Base-by-base conservation (phyloP, 2,329 filamentous ascomycete species). In the Sordariomycetes sp. region DNA sequence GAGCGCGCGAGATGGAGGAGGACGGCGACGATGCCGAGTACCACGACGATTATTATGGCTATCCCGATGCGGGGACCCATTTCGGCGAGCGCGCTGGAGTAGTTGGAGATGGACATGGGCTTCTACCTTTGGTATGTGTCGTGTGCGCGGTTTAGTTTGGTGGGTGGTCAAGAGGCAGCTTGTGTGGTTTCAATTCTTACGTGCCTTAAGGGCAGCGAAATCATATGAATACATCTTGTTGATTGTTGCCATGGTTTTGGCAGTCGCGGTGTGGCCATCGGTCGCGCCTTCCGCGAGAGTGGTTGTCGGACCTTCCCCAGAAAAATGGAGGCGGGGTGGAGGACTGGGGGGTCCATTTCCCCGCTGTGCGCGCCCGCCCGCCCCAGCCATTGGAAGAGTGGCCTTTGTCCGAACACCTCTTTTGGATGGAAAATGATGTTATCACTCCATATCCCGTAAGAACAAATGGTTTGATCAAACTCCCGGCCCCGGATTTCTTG, bases 1-100 rank as follows among this genome's bases (percentile, higher is more conserved):
- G 58, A 60, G 34, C 66, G 67, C 59, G 65, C 61, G 50, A 65
- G 65, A 62, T 64, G 72, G 52, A 59, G 61, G 32, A 73, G 34
- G 20, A 64, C 28, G 20, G 59, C 64, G 50, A 70, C 58, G 34
- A 70, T 56, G 7, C 61, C 50, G 54, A 70, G 61, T 32, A 74
- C 59, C 12, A 63, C 59, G 12, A 72, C 57, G 28, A 72, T 50
- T 4, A 70, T 56, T 52, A 71, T 59, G 25, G 67, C 70, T 8
- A 73, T 66, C 6, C 59, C 60, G 25, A 60, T 61, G 4, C 67
- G 63, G 10, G 69, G 67, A 15, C 56, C 63, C 34, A 64, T 57
- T 67, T 70, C 70, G 15, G 3, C 28, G 10, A 45, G 17, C 13
- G 35, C 36, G 6, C 15, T 48, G 22, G 36, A 50, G 45, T 50